These are phyloP conservation scores for Aspergillus neoniger DNA, from an alignment of 2,329 filamentous ascomycete species.

Conservation along the genomic window DNA sequence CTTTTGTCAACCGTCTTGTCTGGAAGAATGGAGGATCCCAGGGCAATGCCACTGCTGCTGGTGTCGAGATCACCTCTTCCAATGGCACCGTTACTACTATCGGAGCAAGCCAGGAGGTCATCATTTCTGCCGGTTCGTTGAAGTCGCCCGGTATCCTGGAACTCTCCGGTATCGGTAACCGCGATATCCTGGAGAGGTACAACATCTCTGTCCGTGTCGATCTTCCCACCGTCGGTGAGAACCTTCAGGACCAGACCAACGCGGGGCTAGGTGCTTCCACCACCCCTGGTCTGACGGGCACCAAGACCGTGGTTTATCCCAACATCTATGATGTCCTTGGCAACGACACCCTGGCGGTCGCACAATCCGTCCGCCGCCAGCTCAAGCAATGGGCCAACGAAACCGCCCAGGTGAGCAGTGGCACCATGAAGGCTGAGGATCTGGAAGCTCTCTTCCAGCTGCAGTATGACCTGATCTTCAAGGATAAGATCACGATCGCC, in stretches of 20 bases:
- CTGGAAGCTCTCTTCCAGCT: constrained; percentile 28
- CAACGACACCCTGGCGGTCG: constrained; percentile 9
- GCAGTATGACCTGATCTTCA: constrained; percentile 33
- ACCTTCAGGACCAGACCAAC: constrained; percentile 42
- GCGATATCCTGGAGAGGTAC: constrained; percentile 28
- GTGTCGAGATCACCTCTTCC: constrained; percentile 21
- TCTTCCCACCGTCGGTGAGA: constrained; percentile 49
- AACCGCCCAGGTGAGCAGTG: constrained; percentile 25
- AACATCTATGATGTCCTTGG: constrained; percentile 13
- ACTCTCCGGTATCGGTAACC: constrained; percentile 60
- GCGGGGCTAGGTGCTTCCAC: not conserved
- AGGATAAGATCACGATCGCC: constrained; percentile 27
- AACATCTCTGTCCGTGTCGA: constrained; percentile 29
- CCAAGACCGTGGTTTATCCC: constrained; percentile 8
- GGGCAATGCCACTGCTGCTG: constrained; percentile 24
- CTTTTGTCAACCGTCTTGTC: constrained; percentile 44
- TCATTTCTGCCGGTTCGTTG: constrained; percentile 61
- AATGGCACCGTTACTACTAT: constrained; percentile 28
- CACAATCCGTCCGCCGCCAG: constrained; percentile 5
- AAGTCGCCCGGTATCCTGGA: constrained; percentile 61
- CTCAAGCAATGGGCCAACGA: constrained; percentile 23
- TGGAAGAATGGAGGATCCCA: constrained; percentile 32
- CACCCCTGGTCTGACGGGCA: constrained; percentile 3
- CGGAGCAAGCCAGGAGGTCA: constrained; percentile 53
- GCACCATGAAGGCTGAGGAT: constrained; percentile 25